phyloP scores from a whole-genome alignment of 2,329 filamentous ascomycete genomes.

The Colletotrichum somersetense region DNA sequence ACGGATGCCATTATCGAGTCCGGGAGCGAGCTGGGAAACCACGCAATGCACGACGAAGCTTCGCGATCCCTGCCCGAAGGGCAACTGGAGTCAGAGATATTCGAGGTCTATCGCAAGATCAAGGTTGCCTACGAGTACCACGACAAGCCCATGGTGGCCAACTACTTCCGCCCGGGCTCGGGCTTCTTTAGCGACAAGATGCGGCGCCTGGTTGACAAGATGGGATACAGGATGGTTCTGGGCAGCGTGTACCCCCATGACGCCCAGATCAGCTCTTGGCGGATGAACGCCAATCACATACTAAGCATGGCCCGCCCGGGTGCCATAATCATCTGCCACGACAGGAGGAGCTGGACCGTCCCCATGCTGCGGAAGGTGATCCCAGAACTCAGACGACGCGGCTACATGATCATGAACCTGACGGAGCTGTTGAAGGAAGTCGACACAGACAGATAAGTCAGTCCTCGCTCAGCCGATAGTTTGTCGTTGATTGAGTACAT shows the following conservation, averaged over 20 bases:
- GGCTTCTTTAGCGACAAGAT: constrained; percentile 84
- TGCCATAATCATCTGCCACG: constrained; percentile 87
- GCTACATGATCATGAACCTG: constrained; percentile 79
- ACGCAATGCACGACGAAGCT: constrained; percentile 90
- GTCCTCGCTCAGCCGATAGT: neutral
- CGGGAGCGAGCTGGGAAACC: constrained; percentile 84
- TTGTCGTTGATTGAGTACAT: too few species aligned
- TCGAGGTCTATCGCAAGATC: constrained; percentile 72
- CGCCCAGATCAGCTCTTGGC: constrained; percentile 80
- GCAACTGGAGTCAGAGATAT: constrained; percentile 73
- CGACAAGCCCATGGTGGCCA: constrained; percentile 59
- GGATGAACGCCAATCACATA: constrained; percentile 82
- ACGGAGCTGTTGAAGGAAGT: constrained; percentile 70
- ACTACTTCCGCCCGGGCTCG: constrained; percentile 86
- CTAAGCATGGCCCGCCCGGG: constrained; percentile 83
- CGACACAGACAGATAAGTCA: constrained; percentile 43
- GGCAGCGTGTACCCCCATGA: constrained; percentile 92
- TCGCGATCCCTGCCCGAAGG: constrained; percentile 70
- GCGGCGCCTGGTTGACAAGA: constrained; percentile 67
- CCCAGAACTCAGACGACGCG: constrained; percentile 75
- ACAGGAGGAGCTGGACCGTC: constrained; percentile 83
- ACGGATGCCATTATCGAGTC: constrained; percentile 69
- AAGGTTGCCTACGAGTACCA: constrained; percentile 66
- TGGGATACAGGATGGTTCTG: constrained; percentile 81
- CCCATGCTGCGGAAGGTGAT: constrained; percentile 82